Evolutionary conservation across 2,329 filamentous ascomycete genomes (phyloP).

Genomic region (Byssochlamys sp.): DNA sequence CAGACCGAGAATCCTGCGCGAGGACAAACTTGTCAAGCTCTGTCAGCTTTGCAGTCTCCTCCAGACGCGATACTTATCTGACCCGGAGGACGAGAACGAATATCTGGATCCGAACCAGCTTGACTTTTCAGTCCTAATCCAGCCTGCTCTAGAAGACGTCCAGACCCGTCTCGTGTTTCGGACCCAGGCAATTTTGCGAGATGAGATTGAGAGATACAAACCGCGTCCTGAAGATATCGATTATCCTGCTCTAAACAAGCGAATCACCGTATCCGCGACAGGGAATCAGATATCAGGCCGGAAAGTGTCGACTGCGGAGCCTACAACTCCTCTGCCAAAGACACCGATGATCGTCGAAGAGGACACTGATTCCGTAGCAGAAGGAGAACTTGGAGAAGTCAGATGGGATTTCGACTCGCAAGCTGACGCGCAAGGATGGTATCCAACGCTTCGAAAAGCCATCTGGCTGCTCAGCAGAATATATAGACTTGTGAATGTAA

Average conservation of each 20-base stretch:
- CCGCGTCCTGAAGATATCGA: constrained; percentile 57
- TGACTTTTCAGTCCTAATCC: constrained; percentile 54
- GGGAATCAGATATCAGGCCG: constrained; percentile 46
- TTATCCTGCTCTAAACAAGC: constrained; percentile 47
- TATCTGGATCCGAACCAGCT: constrained; percentile 44
- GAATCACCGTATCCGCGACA: constrained; percentile 31
- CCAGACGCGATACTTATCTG: constrained; percentile 56
- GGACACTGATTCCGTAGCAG: constrained; percentile 33
- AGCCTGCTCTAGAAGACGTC: constrained; percentile 57
- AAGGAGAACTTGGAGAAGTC: constrained; percentile 33
- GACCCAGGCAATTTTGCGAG: constrained; percentile 52
- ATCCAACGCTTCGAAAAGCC: constrained; percentile 57
- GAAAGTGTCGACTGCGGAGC: constrained; percentile 35
- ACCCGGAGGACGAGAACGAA: constrained; percentile 46
- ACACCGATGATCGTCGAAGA: constrained; percentile 45
- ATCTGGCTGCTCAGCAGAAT: constrained; percentile 61
- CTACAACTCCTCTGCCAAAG: constrained; percentile 36
- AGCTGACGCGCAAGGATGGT: constrained; percentile 52
- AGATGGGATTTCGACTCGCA: constrained; percentile 49
- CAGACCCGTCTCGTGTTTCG: constrained; percentile 59
- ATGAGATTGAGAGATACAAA: constrained; percentile 58
- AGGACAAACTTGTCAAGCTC: constrained; percentile 56
- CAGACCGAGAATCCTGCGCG: constrained; percentile 55
- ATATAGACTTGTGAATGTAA: constrained; percentile 58
- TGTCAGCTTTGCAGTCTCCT: constrained; percentile 58